A percentile compares a stretch with the other conserved stretches of the same genome.
Conservation (phyloP, 192 early-diverging fungal genomes). For the Mortierella antarctica region DNA sequence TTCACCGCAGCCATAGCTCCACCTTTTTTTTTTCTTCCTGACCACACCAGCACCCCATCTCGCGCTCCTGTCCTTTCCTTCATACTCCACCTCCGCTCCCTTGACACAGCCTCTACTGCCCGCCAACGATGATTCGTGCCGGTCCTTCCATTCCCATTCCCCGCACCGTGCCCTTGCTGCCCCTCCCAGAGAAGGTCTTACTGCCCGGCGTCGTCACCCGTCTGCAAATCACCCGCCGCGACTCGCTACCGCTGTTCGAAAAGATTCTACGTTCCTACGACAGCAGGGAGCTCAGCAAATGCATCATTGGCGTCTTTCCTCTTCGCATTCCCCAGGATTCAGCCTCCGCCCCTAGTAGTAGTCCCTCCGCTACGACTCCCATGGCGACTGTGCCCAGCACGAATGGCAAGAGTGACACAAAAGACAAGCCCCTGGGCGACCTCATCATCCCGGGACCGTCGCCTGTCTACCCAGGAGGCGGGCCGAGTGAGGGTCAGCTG, state of each 20-base stretch:
- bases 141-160: conserved; percentile 49
- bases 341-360: not conserved
- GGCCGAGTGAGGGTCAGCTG: not conserved
- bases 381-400: too few species aligned
- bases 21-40: not conserved
- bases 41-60: conserved; percentile 12
- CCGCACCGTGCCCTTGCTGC: conserved; percentile 56
- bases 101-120: conserved; percentile 50
- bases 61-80: conserved; percentile 17
- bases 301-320: conserved; percentile 58
- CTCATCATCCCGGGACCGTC: conserved; percentile 6
- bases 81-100: conserved; percentile 56
- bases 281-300: conserved; percentile 48
- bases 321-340: conserved; percentile 5
- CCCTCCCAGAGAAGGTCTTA: conserved; percentile 67
- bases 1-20: conserved; percentile 10
- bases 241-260: conserved; percentile 66
- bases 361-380: not conserved
- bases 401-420: conserved; percentile 2
- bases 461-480: not conserved
- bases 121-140: conserved; percentile 31
- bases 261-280: conserved; percentile 55
- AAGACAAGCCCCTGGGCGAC: not conserved
- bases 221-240: conserved; percentile 63
- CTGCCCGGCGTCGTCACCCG: conserved; percentile 74